A percentile compares a stretch with the other conserved stretches of the same genome.
Evolutionary conservation across 345 rosid genomes (phyloP).

Genomic region (Iberis pinnata): DNA sequence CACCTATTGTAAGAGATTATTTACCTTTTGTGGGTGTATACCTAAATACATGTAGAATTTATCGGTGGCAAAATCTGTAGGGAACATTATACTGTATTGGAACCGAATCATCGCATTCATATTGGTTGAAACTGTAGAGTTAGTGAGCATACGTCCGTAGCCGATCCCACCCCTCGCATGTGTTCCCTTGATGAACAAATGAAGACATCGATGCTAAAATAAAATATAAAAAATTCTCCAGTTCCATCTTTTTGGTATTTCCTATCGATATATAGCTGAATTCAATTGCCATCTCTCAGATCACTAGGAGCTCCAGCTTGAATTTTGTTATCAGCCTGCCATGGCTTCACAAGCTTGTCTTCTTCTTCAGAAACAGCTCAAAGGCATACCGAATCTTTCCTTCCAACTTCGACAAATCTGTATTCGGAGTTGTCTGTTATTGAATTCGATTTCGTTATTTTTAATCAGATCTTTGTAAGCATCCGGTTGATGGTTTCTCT

Average conservation of each 20-base stretch:
- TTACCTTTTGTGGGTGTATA: too few species aligned
- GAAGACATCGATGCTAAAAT: constrained; percentile 10
- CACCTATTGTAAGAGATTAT: too few species aligned
- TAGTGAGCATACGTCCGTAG: too few species aligned
- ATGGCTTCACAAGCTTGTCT: constrained; percentile 79
- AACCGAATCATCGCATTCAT: too few species aligned
- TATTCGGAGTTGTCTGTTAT: background rate
- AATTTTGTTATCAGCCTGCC: constrained; percentile 20
- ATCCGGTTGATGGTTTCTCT: constrained; percentile 98
- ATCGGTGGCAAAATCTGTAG: too few species aligned
- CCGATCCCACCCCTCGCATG: constrained; percentile 7
- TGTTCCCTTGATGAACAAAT: constrained; percentile 22
- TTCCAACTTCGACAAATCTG: background rate
- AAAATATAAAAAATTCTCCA: background rate
- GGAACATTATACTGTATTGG: too few species aligned
- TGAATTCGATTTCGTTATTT: constrained; percentile 5
- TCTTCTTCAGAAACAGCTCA: constrained; percentile 93
- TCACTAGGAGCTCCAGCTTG: constrained; percentile 6
- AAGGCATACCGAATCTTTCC: constrained; percentile 37
- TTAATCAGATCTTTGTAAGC: constrained; percentile 82
- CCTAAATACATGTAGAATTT: too few species aligned
- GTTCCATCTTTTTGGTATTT: constrained; percentile 22
- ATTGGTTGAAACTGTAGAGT: too few species aligned
- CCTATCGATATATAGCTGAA: constrained; percentile 17
- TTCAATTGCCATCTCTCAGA: constrained; percentile 13